Evolutionary conservation across 116 monocot species (phyloP).

Genomic region (Cymodocea nodosa): DNA sequence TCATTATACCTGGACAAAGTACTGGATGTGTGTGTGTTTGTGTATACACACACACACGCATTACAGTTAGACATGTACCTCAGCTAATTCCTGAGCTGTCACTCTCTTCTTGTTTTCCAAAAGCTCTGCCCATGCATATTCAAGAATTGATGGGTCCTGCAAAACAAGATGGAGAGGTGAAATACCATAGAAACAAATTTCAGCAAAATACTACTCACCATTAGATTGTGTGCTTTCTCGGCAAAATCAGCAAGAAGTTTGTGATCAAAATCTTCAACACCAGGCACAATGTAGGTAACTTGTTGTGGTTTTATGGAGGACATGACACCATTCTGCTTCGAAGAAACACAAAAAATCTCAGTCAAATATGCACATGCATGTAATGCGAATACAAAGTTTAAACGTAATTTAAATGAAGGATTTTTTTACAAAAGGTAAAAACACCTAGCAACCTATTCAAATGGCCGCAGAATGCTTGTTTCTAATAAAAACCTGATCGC

Average conservation of each 20-base stretch:
- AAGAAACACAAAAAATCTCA: conserved; percentile 7
- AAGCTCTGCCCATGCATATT: conserved; percentile 90
- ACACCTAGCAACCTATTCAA: conserved; percentile 41
- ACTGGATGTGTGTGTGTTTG: no score
- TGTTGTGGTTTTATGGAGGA: conserved; percentile 93
- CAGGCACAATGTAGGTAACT: conserved; percentile 77
- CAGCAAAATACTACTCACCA: conserved; percentile 34
- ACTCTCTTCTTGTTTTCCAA: conserved; percentile 58
- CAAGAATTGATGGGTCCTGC: conserved; percentile 80
- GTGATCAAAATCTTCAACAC: conserved; percentile 55
- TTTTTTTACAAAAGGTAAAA: conserved; percentile 6
- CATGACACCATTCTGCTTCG: conserved; percentile 60
- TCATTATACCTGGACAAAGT: no score
- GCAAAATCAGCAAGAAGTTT: conserved; percentile 52
- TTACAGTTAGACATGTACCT: conserved; percentile 24
- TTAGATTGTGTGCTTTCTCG: conserved; percentile 51
- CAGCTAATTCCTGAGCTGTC: conserved; percentile 71
- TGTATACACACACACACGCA: neutral
- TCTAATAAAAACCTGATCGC: conserved; percentile 79
- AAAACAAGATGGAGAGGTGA: neutral
- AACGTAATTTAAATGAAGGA: conserved; percentile 1
- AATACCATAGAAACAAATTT: neutral
- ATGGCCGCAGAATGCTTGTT: conserved; percentile 24
- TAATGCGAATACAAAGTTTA: neutral
- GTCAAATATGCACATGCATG: neutral